These are phyloP conservation scores for Naganishia antarctica DNA, from an alignment of 768 basidiomycete species.

Conservation along the genomic window DNA sequence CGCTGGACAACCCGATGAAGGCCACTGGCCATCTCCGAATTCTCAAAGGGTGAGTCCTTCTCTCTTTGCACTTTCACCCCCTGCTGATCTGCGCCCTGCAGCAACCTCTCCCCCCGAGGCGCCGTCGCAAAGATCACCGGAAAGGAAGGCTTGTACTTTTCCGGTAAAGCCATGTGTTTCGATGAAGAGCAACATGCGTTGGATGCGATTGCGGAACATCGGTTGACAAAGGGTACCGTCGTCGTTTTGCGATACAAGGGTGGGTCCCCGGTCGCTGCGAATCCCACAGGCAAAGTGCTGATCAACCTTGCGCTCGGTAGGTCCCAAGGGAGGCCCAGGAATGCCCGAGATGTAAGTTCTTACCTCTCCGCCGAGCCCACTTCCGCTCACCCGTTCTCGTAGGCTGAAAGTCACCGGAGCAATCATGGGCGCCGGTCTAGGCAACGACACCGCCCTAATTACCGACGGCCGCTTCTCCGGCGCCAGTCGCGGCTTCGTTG, in stretches of 20 bases:
- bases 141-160: slow-evolving; percentile 80
- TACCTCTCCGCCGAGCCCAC: not conserved
- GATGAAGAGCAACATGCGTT: slow-evolving; percentile 29
- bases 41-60: slow-evolving; percentile 58
- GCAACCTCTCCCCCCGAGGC: slow-evolving; percentile 83
- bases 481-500: slow-evolving; percentile 65
- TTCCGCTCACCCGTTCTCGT: not conserved
- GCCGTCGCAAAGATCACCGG: slow-evolving; percentile 97
- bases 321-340: slow-evolving; percentile 84
- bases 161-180: slow-evolving; percentile 35
- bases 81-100: not conserved
- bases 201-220: slow-evolving; percentile 62
- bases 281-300: not conserved
- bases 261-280: not conserved
- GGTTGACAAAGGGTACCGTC: slow-evolving; percentile 62
- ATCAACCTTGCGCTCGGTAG: slow-evolving; percentile 41
- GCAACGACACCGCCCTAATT: slow-evolving; percentile 70
- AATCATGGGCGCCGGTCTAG: slow-evolving; percentile 69
- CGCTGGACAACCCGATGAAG: slow-evolving; percentile 82
- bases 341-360: slow-evolving; percentile 66
- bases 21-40: slow-evolving; percentile 87
- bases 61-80: no score
- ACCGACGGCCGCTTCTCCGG: slow-evolving; percentile 89
- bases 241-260: slow-evolving; percentile 26
- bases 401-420: slow-evolving; percentile 63